phyloP scores from a whole-genome alignment of 306 rosid species.

The Psophocarpus tetragonolobus region DNA sequence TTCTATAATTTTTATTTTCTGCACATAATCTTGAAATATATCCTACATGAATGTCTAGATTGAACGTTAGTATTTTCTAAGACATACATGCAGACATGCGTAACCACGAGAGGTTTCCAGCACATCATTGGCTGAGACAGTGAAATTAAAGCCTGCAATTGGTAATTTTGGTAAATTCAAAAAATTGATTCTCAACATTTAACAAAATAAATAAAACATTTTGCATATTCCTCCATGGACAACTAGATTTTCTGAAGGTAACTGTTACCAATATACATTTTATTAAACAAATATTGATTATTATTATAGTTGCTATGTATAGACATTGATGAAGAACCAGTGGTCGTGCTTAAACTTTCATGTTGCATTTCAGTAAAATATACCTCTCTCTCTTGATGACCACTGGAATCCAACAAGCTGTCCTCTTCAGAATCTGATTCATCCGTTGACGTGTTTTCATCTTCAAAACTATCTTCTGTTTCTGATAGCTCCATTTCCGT shows the following conservation, averaged over 20 bases:
- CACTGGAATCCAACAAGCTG: constrained; percentile 33
- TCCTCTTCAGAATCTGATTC: constrained; percentile 61
- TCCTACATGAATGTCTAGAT: neutral
- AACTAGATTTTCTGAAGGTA: neutral
- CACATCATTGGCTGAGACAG: neutral
- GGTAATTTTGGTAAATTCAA: neutral
- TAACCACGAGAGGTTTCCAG: neutral
- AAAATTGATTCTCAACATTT: neutral
- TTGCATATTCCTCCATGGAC: constrained; percentile 27
- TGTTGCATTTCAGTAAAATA: constrained; percentile 31
- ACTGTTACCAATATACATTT: neutral
- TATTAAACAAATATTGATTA: constrained; percentile 37
- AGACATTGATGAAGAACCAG: constrained; percentile 36
- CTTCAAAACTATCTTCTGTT: constrained; percentile 45
- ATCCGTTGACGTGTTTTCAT: constrained; percentile 30
- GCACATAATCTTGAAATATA: neutral
- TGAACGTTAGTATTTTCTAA: neutral
- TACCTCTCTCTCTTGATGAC: constrained; percentile 39
- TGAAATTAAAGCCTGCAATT: neutral
- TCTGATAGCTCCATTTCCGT: constrained; percentile 41
- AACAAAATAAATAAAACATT: neutral
- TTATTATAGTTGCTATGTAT: constrained; percentile 30
- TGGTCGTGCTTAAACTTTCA: constrained; percentile 14
- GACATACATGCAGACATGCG: neutral
- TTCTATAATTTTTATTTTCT: neutral